Evolutionary conservation across 306 rosid genomes (phyloP).

Genomic region (Quercus variabilis): DNA sequence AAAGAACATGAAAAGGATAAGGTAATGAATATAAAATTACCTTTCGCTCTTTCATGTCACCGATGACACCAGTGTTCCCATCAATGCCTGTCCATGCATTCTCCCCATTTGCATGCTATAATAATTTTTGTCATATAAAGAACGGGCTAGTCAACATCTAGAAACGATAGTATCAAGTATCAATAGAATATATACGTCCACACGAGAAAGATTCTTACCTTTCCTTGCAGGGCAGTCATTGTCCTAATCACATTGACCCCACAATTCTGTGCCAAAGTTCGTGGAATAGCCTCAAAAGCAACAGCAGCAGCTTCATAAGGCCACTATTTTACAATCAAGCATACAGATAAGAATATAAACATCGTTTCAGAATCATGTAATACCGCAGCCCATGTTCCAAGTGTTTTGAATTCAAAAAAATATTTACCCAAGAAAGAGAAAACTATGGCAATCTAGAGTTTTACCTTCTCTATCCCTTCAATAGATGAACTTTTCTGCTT

Average conservation of each 20-base stretch:
- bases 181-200: no score
- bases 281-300: slow-evolving; percentile 97
- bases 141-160: no score
- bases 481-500: slow-evolving; percentile 95
- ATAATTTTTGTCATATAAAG: background rate
- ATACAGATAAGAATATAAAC: slow-evolving; percentile 17
- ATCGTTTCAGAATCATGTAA: background rate
- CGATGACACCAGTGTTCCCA: slow-evolving; percentile 76
- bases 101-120: slow-evolving; percentile 88
- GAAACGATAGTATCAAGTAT: background rate
- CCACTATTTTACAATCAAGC: slow-evolving; percentile 57
- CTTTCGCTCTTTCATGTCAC: slow-evolving; percentile 83
- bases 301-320: slow-evolving; percentile 99
- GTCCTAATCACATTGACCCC: slow-evolving; percentile 94
- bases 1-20: background rate
- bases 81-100: slow-evolving; percentile 96
- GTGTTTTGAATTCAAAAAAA: background rate
- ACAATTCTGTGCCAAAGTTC: slow-evolving; percentile 96
- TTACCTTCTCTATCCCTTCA: slow-evolving; percentile 95
- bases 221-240: slow-evolving; percentile 96
- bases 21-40: slow-evolving; percentile 23
- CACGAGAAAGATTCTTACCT: slow-evolving; percentile 40
- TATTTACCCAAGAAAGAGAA: background rate
- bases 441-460: background rate
- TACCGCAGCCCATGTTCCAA: background rate